Conservation (phyloP, 345 rosid genomes). For the Odontarrhena argentea region DNA sequence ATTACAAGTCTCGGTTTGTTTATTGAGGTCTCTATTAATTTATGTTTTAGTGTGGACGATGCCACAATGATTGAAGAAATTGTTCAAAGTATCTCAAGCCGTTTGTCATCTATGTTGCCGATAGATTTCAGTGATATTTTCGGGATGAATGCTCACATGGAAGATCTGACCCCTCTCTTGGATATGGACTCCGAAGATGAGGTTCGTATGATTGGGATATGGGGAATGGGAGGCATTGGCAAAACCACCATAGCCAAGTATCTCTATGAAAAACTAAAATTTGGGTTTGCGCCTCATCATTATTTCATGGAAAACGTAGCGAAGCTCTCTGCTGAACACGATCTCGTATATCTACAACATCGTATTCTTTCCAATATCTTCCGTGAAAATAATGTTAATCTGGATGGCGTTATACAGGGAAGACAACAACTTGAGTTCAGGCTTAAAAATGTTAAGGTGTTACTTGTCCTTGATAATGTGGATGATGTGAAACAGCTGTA, state of each 20-base stretch:
- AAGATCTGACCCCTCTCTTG: conserved; percentile 19
- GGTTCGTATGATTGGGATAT: conserved; percentile 17
- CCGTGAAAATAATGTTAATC: neutral
- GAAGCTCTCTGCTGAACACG: neutral
- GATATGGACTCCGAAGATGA: neutral
- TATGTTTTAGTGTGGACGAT: neutral
- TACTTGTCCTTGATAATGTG: conserved; percentile 23
- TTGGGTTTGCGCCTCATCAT: conserved; percentile 17
- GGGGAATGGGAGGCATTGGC: conserved; percentile 43
- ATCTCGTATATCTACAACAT: neutral
- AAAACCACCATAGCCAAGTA: conserved; percentile 42
- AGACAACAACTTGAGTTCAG: too few relatives aligned
- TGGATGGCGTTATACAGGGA: neutral
- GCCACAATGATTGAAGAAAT: neutral
- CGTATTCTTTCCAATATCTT: neutral
- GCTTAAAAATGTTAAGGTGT: neutral
- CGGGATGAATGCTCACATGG: conserved; percentile 18
- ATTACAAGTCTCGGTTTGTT: too few relatives aligned
- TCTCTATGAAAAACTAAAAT: conserved; percentile 30
- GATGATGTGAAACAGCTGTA: conserved; percentile 42
- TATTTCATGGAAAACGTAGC: conserved; percentile 33
- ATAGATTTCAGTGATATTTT: neutral
- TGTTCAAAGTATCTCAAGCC: neutral
- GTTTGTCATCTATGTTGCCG: neutral
- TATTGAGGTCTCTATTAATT: neutral